Evolutionary conservation across 1,139 yeast genomes (phyloP), one percentile per base, ranked within the genome.

Genomic region (Geotrichum aggregatum): DNA sequence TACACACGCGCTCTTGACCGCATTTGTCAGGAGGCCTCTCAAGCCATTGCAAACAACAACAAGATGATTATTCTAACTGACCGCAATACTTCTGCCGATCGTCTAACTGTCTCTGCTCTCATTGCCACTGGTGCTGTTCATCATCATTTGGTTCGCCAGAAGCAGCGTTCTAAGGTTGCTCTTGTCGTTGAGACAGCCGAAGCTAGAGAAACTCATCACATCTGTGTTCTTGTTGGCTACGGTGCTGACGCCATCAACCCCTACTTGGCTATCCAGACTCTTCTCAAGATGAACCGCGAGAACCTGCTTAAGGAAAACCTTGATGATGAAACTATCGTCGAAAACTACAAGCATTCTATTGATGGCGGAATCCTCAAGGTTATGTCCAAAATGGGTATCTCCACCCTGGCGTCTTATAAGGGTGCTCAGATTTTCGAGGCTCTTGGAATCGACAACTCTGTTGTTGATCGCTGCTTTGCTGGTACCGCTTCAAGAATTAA

Each of bases 381-480:
- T 57, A 92, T 92, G 98, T 87, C 97, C 44, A 92, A 92, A 77
- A 92, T 92, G 98, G 98, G 98, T 77, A 92, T 92, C 63, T 91
- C 98, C 38, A 92, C 98, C 34, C 77, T 92, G 69, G 96, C 97
- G 22, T 87, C 96, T 21, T 92, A 92, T 74, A 92, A 92, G 73
- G 98, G 98, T 71, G 98, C 98, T 21, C 98, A 92, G 73, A 92
- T 92, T 66, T 92, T 92, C 68, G 98, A 92, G 72, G 96, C 96
- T 52, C 77, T 92, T 59, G 98, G 98, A 72, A 82, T 92, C 58
- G 98, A 92, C 69, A 89, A 89, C 71, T 82, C 95, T 21, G 98
- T 92, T 49, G 87, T 91, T 63, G 98, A 92, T 74, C 78, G 91
- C 65, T 91, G 98, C 73, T 92, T 92, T 71, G 87, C 95, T 40